Evolutionary conservation across 2,329 filamentous ascomycete genomes (phyloP).

Genomic region (Didymella exigua): DNA sequence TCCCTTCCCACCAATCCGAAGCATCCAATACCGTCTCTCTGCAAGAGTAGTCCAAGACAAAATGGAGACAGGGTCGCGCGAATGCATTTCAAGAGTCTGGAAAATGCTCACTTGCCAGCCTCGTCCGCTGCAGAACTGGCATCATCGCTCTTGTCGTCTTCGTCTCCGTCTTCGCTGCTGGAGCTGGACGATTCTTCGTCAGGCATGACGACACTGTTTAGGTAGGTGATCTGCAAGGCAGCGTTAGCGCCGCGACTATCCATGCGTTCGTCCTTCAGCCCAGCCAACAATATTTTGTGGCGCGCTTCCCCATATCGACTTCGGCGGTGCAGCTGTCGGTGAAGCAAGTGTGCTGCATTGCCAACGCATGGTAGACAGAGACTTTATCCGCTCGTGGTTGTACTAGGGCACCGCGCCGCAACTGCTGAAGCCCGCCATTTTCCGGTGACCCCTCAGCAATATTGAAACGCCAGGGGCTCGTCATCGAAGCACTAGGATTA

Average conservation of each 20-base stretch:
- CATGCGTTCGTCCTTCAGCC: slow-evolving; percentile 16
- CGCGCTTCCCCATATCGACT: slow-evolving; percentile 12
- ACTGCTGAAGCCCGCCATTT: background rate
- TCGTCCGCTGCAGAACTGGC: slow-evolving; percentile 17
- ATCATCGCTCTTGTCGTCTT: slow-evolving; percentile 30
- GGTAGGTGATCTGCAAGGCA: slow-evolving; percentile 53
- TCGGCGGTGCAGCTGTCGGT: slow-evolving; percentile 30
- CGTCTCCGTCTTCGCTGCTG: slow-evolving; percentile 38
- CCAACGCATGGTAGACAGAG: slow-evolving; percentile 37
- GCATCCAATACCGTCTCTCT: background rate
- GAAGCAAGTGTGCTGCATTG: slow-evolving; percentile 38
- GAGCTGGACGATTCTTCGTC: slow-evolving; percentile 47
- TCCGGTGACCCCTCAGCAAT: slow-evolving; percentile 5
- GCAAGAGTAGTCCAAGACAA: slow-evolving; percentile 2
- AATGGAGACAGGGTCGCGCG: background rate
- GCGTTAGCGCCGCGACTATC: slow-evolving; percentile 30
- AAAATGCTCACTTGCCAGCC: slow-evolving; percentile 10
- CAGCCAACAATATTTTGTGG: slow-evolving; percentile 17
- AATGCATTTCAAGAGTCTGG: background rate
- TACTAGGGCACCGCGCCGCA: slow-evolving; percentile 28
- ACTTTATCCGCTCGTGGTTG: slow-evolving; percentile 18
- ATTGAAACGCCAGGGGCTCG: background rate
- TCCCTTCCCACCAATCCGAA: slow-evolving; percentile 28
- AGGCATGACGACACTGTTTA: slow-evolving; percentile 58
- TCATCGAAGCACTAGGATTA: background rate